Evolutionary conservation across 495 filamentous ascomycete species (phyloP).

Genomic region (Aspergillus mulundensis): DNA sequence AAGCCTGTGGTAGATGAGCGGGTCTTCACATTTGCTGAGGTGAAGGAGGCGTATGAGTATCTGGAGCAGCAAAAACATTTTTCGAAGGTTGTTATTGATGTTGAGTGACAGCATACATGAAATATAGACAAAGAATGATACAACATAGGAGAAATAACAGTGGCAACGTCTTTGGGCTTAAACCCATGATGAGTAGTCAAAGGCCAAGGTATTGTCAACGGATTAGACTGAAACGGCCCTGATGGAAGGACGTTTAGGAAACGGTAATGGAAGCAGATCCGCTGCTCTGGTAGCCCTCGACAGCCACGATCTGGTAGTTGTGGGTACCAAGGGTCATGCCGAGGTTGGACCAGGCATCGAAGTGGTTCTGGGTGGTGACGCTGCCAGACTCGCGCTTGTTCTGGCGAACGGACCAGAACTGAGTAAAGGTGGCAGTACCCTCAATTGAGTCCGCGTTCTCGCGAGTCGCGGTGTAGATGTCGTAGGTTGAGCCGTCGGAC

Average conservation of each 20-base stretch:
- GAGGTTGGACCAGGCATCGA: conserved; percentile 53
- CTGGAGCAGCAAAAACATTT: conserved; percentile 64
- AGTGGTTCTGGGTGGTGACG: conserved; percentile 54
- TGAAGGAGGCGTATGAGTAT: conserved; percentile 39
- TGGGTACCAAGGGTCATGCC: conserved; percentile 49
- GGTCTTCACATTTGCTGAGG: conserved; percentile 49
- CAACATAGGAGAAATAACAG: neutral
- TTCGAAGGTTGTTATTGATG: conserved; percentile 61
- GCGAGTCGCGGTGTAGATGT: conserved; percentile 56
- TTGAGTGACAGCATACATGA: conserved; percentile 30
- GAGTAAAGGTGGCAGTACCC: conserved; percentile 56
- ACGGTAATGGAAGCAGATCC: conserved; percentile 51
- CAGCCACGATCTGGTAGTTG: conserved; percentile 60
- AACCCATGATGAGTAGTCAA: neutral
- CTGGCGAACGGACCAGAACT: conserved; percentile 58
- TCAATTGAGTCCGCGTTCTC: conserved; percentile 57
- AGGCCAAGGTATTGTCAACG: neutral
- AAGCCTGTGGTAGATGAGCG: conserved; percentile 54
- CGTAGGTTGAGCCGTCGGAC: conserved; percentile 60
- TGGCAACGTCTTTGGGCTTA: neutral
- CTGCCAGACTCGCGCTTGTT: conserved; percentile 52
- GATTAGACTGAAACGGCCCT: neutral
- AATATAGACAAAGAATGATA: neutral
- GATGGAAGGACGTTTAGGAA: conserved; percentile 9
- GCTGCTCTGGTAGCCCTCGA: conserved; percentile 55